Conservation (phyloP, 1,284 basidiomycete genomes). For the Neolentinus lepideus region DNA sequence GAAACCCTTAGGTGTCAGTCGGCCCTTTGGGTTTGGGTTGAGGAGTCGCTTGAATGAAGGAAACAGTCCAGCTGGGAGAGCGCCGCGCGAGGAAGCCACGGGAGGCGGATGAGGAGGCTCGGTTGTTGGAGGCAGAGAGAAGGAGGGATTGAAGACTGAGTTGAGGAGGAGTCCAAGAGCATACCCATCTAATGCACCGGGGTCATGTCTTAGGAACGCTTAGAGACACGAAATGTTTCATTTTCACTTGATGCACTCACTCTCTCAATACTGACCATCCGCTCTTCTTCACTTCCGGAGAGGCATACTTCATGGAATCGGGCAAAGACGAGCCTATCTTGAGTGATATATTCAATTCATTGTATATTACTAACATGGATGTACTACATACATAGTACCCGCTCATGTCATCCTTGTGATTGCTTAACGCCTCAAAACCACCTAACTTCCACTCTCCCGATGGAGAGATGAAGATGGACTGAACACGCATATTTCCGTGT, state of each 20-base stretch:
- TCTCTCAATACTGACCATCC: conserved; percentile 84
- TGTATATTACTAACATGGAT: conserved; percentile 2
- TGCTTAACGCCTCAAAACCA: conserved; percentile 89
- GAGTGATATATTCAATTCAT: conserved; percentile 9
- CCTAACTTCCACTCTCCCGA: conserved; percentile 96
- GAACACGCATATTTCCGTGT: conserved; percentile 79
- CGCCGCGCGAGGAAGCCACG: conserved; percentile 64
- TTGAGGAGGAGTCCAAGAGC: conserved; percentile 82
- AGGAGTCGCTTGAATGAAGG: conserved; percentile 82
- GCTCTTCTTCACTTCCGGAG: conserved; percentile 88
- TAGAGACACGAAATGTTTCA: conserved; percentile 5
- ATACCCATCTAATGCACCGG: conserved; percentile 77
- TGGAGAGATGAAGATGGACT: conserved; percentile 82
- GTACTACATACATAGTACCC: conserved; percentile 67
- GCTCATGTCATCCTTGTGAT: conserved; percentile 66
- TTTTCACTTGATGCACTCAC: conserved; percentile 39
- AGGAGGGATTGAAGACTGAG: conserved; percentile 77
- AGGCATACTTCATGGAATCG: conserved; percentile 47
- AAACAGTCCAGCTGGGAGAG: conserved; percentile 76
- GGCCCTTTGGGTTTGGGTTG: conserved; percentile 78
- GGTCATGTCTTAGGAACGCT: conserved; percentile 46
- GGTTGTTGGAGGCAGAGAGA: conserved; percentile 62
- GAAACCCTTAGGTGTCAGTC: conserved; percentile 74
- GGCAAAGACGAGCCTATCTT: conserved; percentile 24
- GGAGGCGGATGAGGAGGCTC: conserved; percentile 71